Evolutionary conservation across 306 rosid species (phyloP), one percentile per base, ranked within the genome.

Genomic region (Quercus engelmannii): DNA sequence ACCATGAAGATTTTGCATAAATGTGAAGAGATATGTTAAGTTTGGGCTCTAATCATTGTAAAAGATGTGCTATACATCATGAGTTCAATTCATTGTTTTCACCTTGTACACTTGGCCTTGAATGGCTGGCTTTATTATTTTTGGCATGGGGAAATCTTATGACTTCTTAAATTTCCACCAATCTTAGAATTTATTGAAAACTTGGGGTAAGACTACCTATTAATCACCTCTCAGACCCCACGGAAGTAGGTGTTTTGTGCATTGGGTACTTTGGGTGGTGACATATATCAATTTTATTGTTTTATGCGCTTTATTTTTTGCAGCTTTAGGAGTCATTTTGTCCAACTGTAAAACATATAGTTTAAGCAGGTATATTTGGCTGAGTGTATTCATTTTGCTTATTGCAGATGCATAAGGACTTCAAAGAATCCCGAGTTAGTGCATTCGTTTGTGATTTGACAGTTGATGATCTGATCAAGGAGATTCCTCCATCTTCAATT

Each of bases 391-490:
- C 62, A 26, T 80, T 84, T 71, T 82, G 57, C 52, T 82, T 61
- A 74, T 85, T 69, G 85, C 84, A 90, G 99, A 74, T 76, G 5
- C 98, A 91, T 81, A 91, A 87, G 83, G 93, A 95, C 86, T 95
- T 87, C 78, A 80, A 85, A 73, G 97, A 91, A 74, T 84, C 90
- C 51, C 91, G 57, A 68, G 89, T 95, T 49, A 82, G 80, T 8
- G 98, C 97, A 12, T 95, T 95, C 68, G 96, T 90, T 81, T 90
- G 90, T 79, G 99, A 95, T 84, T 88, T 93, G 89, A 93, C 98
- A 72, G 89, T 74, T 80, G 96, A 95, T 87, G 91, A 91, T 78
- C 81, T 95, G 71, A 81, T 90, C 90, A 80, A 86, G 78, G 83
- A 88, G 81, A 87, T 93, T 79, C 74, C 81, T 73, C 93, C 98